Evolutionary conservation across 148 eudicot genomes (phyloP), one percentile per base, ranked within the genome.

Genomic region (Camellia lanceoleosa): DNA sequence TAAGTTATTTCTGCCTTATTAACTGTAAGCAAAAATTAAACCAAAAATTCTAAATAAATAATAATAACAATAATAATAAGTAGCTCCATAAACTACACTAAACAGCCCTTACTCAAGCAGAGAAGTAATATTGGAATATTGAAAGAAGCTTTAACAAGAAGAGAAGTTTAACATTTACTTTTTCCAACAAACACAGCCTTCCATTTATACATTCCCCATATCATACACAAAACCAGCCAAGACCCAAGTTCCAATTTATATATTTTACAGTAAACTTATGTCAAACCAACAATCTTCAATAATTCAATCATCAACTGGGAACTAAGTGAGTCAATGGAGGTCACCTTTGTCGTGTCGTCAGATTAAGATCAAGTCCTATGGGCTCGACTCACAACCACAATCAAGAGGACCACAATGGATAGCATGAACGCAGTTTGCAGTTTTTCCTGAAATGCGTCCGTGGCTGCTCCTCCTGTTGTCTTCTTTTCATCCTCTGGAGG

Each of bases 351-450:
- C 76, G 38, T 84, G 86, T 91, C 93, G 82, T 38, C 98, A 12
- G 84, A 91, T 92, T 76, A 80, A 44, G 77, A 59, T 82, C 81
- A 83, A 54, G 88, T 84, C 83, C 69, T 82, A 43, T 78, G 79
- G 68, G 90, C 89, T 72, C 98, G 95, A 81, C 85, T 79, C 80
- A 94, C 86, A 3, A 94, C 92, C 60, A 94, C 97, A 51, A 92
- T 81, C 80, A 94, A 76, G 75, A 94, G 81, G 77, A 92, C 92
- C 51, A 89, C 70, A 11, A 91, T 49, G 2, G 95, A 87, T 75
- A 94, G 91, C 84, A 91, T 30, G 73, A 94, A 84, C 5, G 93
- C 83, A 12, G 91, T 63, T 79, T 82, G 88, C 78, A 94, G 89
- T 86, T 85, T 93, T 55, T 88, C 89, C 42, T 85, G 81, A 52